A percentile compares a stretch with the other conserved stretches of the same genome.
These are phyloP conservation scores for Neofusicoccum ribis DNA, from an alignment of 2,329 filamentous ascomycete species.

Conservation along the genomic window DNA sequence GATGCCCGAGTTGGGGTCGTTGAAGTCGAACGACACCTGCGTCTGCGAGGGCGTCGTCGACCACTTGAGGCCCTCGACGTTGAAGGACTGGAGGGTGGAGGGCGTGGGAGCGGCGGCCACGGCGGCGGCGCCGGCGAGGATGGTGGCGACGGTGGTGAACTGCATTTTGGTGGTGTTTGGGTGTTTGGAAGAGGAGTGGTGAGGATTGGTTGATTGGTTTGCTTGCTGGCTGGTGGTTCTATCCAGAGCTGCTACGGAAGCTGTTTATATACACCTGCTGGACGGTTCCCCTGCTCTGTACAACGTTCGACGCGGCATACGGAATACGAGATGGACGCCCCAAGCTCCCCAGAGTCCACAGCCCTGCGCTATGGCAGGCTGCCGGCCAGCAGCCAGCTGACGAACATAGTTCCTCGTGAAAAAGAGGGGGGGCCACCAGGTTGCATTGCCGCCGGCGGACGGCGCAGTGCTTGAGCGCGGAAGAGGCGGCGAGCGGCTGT, in stretches of 20 bases:
- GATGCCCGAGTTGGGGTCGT: not conserved
- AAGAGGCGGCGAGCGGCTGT: not conserved
- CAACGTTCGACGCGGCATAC: not conserved
- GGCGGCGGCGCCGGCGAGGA: not conserved
- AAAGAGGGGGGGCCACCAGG: not conserved
- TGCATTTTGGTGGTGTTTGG: constrained; percentile 1
- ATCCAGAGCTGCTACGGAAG: not conserved
- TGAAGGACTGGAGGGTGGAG: not conserved
- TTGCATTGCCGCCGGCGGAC: not conserved
- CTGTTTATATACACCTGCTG: not conserved
- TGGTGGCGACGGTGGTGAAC: not conserved
- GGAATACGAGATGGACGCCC: not conserved
- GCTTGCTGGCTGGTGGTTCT: not conserved
- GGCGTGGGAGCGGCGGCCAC: not conserved
- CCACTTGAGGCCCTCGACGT: not conserved
- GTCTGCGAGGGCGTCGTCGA: not conserved
- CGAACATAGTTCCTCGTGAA: not conserved
- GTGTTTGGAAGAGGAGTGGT: not conserved
- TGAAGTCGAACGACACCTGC: not conserved
- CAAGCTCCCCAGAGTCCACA: not conserved
- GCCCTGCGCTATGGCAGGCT: not conserved
- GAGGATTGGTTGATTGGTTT: not conserved
- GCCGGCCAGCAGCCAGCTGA: not conserved
- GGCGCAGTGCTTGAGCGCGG: not conserved
- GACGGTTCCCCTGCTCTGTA: not conserved